Base-by-base conservation (phyloP, 495 filamentous ascomycete species). In the Usnea hakonensis region DNA sequence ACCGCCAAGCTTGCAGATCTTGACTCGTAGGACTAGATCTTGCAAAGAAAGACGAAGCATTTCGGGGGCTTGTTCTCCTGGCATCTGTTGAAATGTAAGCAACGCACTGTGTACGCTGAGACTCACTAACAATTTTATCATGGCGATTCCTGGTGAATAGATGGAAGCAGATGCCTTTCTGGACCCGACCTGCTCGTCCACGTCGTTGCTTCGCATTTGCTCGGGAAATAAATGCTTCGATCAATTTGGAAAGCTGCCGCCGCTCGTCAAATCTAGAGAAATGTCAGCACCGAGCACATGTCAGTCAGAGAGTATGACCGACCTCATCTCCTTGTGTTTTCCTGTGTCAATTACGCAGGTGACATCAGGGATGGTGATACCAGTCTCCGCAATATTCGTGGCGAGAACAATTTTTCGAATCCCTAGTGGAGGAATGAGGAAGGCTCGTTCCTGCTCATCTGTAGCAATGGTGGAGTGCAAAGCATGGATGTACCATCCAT, bases 321-420 rank as follows among this genome's bases (percentile, higher is more conserved):
- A 98, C 74, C 85, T 73, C 94, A 98, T 97, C 69, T 95, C 94
- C 64, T 93, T 91, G 72, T 97, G 93, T 71, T 94, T 96, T 57
- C 93, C 92, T 16, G 90, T 87, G 73, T 97, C 93, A 61, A 97
- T 87, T 32, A 97, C 93, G 67, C 91, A 95, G 6, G 93, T 97
- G 40, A 97, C 86, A 72, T 97, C 93, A 2, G 93, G 93, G 66
- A 97, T 97, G 0, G 93, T 97, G 68, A 97, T 95, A 75, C 91
- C 92, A 1, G 93, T 97, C 69, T 97, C 93, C 28, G 93, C 93
- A 69, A 97, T 97, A 69, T 97, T 97, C 11, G 93, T 98, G 7
- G 93, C 90, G 52, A 96, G 82, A 5, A 97, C 91, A 63, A 97
- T 94, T 75, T 97, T 97, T 60, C 91, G 80, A 44, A 83, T 79